phyloP scores from a whole-genome alignment of 78 protist genomes.

The Bigelowiella natans region DNA sequence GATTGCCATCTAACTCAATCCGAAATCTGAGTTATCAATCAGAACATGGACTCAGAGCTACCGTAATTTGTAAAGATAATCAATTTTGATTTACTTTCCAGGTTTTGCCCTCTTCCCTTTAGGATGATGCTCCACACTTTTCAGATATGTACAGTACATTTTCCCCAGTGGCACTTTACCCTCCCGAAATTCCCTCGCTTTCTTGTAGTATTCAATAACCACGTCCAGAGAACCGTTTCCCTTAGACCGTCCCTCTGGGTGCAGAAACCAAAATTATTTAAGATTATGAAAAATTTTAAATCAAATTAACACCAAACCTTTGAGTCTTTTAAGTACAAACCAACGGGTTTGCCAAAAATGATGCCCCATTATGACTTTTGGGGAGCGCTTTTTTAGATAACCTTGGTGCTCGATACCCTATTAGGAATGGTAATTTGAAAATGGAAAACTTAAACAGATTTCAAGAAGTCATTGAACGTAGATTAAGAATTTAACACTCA shows the following conservation, averaged over 20 bases:
- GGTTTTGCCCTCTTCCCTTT: not conserved
- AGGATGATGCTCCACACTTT: not conserved
- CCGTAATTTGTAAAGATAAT: not conserved
- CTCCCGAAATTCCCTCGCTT: not conserved
- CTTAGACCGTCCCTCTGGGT: not conserved
- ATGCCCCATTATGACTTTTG: not conserved
- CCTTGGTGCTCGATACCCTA: not conserved
- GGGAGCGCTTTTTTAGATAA: not conserved
- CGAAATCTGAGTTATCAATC: not conserved
- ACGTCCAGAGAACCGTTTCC: not conserved
- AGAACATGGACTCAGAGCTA: not conserved
- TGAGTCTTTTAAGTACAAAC: not conserved
- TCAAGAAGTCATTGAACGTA: no score
- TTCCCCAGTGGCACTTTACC: not conserved
- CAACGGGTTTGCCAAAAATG: not conserved
- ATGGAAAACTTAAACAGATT: no score
- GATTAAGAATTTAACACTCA: no score
- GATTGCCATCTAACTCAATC: not conserved
- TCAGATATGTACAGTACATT: not conserved
- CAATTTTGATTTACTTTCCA: not conserved
- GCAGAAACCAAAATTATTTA: no score
- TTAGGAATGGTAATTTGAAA: no score
- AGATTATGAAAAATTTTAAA: not conserved
- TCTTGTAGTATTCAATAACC: not conserved
- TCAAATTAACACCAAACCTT: not conserved